Evolutionary conservation across 352 stramenopile genomes (phyloP).

Genomic region (Phytopythium montanum): DNA sequence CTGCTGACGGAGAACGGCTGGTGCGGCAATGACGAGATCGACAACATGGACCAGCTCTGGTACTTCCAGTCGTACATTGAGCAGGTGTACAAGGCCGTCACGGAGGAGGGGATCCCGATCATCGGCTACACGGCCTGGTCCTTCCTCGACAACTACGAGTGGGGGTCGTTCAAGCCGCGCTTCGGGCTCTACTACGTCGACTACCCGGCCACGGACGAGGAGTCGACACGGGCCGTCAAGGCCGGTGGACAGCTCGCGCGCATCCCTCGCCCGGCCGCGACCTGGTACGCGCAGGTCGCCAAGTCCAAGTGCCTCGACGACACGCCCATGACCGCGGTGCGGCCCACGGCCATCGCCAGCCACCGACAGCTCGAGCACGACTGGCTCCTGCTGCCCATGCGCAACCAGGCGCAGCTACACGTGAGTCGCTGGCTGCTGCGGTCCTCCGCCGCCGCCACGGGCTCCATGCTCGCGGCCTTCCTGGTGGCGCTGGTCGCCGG

Average conservation of each 20-base stretch:
- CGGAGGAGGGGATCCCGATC: conserved; percentile 55
- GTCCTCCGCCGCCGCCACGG: neutral
- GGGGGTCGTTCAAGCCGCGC: conserved; percentile 68
- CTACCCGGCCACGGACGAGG: conserved; percentile 28
- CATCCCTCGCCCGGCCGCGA: conserved; percentile 40
- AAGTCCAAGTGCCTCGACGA: conserved; percentile 51
- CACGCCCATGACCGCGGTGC: neutral
- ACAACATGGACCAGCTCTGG: conserved; percentile 60
- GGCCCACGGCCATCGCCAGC: neutral
- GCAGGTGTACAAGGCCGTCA: conserved; percentile 45
- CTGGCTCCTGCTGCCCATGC: conserved; percentile 1
- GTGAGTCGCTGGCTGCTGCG: conserved; percentile 4
- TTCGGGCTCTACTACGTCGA: conserved; percentile 72
- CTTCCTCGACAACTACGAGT: conserved; percentile 96
- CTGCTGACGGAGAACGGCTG: conserved; percentile 70
- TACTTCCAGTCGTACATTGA: conserved; percentile 57
- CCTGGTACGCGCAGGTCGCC: conserved; percentile 44
- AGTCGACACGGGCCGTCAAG: conserved; percentile 24
- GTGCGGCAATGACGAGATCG: conserved; percentile 36
- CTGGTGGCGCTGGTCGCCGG: neutral
- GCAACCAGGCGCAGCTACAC: conserved; percentile 4
- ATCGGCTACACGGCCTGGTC: conserved; percentile 93
- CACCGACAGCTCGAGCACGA: neutral
- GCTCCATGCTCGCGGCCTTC: neutral
- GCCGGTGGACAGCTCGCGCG: conserved; percentile 25